These are phyloP conservation scores for Cornus controversa DNA, from an alignment of 148 eudicot species.

Conservation along the genomic window DNA sequence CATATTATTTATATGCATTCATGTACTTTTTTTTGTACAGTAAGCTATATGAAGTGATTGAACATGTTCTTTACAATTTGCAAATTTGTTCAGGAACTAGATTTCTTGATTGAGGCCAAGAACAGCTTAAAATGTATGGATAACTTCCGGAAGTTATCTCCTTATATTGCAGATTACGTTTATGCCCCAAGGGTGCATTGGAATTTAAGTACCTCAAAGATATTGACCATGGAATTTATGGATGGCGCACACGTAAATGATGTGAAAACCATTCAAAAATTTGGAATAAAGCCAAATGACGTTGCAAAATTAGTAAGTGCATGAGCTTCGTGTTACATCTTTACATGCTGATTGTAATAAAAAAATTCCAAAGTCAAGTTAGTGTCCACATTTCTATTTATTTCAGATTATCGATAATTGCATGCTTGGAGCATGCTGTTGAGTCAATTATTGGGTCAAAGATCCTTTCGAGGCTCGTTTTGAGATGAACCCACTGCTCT, in stretches of 20 bases:
- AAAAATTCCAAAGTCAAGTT: neutral
- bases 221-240: slow-evolving; percentile 90
- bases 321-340: slow-evolving; percentile 7
- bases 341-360: neutral
- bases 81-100: slow-evolving; percentile 68
- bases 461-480: neutral
- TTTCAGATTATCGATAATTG: slow-evolving; percentile 2
- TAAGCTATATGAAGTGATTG: neutral
- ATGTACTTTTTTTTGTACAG: neutral
- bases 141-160: slow-evolving; percentile 84
- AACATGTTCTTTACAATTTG: slow-evolving; percentile 11
- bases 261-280: slow-evolving; percentile 55
- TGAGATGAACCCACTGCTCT: neutral
- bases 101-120: slow-evolving; percentile 87
- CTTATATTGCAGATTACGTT: slow-evolving; percentile 79
- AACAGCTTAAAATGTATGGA: slow-evolving; percentile 85
- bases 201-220: slow-evolving; percentile 81
- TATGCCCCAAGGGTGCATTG: slow-evolving; percentile 81
- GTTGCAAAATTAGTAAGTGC: slow-evolving; percentile 74
- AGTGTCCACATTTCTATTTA: neutral
- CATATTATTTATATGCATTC: neutral
- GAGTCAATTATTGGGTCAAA: neutral
- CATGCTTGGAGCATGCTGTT: neutral
- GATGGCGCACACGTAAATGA: slow-evolving; percentile 83
- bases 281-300: slow-evolving; percentile 71